Percentiles rank a stretch among this genome's conserved stretches.
phyloP scores from a whole-genome alignment of 495 filamentous ascomycete species.

The Annulohypoxylon moriforme region DNA sequence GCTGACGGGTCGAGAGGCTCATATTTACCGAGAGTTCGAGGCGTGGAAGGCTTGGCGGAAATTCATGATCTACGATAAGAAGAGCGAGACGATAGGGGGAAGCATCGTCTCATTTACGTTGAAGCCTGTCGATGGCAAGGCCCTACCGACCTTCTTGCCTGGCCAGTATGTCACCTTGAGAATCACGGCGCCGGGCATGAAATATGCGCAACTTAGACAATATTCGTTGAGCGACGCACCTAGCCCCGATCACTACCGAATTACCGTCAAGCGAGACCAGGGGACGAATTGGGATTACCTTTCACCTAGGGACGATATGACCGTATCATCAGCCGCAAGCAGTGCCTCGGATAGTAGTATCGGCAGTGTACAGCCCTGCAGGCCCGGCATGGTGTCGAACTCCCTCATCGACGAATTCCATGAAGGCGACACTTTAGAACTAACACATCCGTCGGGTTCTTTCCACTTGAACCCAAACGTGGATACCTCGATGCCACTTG shows the following conservation, averaged over 20 bases:
- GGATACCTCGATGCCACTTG: constrained; percentile 62
- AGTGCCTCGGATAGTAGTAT: constrained; percentile 50
- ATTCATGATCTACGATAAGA: constrained; percentile 70
- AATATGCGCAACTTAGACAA: constrained; percentile 72
- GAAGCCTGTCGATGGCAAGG: constrained; percentile 67
- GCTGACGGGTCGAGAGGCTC: constrained; percentile 70
- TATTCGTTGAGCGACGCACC: constrained; percentile 77
- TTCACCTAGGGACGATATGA: constrained; percentile 32
- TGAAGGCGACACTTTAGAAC: constrained; percentile 70
- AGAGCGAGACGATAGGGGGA: constrained; percentile 65
- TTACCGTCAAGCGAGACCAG: constrained; percentile 74
- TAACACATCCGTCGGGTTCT: constrained; percentile 77
- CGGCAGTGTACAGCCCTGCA: constrained; percentile 44
- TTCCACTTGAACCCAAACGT: constrained; percentile 65
- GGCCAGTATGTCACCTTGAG: constrained; percentile 78
- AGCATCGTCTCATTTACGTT: constrained; percentile 73
- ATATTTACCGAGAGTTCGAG: constrained; percentile 67
- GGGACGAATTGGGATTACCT: constrained; percentile 50
- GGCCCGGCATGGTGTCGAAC: constrained; percentile 74
- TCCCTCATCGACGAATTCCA: constrained; percentile 69
- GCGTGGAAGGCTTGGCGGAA: constrained; percentile 74
- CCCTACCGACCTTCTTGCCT: constrained; percentile 70
- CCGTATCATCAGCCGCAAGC: constrained; percentile 47
- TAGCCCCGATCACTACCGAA: constrained; percentile 68
- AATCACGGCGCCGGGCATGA: constrained; percentile 66